Base-by-base conservation (phyloP, 495 filamentous ascomycete genomes). In the Bacidia rubella region DNA sequence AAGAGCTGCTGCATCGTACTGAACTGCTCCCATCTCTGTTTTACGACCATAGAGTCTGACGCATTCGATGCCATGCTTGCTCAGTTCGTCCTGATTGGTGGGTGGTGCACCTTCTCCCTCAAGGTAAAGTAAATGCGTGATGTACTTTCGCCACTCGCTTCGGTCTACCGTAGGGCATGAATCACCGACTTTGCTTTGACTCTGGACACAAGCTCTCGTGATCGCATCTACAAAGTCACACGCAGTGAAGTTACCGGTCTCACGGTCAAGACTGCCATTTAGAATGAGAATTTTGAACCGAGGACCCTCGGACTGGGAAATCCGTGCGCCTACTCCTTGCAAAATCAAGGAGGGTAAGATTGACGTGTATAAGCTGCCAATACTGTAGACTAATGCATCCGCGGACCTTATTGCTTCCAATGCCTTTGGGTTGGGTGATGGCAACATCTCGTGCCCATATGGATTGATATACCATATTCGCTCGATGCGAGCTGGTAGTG, bases 391-490 rank as follows among this genome's bases (percentile, higher is more conserved):
- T 17, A 96, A 74, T 11, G 79, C 78, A 27, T 78, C 71, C 0
- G 85, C 76, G 26, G 65, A 63, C 12, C 70, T 63, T 0, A 96
- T 62, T 23, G 83, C 78, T 9, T 75, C 72, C 2, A 95, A 57
- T 0, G 90, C 87, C 22, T 85, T 80, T 0, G 86, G 82, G 61
- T 94, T 96, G 1, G 86, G 82, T 0, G 77, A 67, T 0, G 86
- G 85, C 22, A 81, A 75, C 63, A 97, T 95, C 66, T 95, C 89
- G 59, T 82, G 78, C 23, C 90, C 90, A 68, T 95, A 97, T 1
- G 88, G 88, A 65, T 95, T 96, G 67, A 97, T 96, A 69, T 96
- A 97, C 87, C 86, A 96, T 56, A 97, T 75, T 5, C 90, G 74
- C 57, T 77, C 69, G 57, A 97, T 95, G 35, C 83, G 77, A 5